Base-by-base conservation (phyloP, 2,329 filamentous ascomycete species). In the Ophiostoma populinum region DNA sequence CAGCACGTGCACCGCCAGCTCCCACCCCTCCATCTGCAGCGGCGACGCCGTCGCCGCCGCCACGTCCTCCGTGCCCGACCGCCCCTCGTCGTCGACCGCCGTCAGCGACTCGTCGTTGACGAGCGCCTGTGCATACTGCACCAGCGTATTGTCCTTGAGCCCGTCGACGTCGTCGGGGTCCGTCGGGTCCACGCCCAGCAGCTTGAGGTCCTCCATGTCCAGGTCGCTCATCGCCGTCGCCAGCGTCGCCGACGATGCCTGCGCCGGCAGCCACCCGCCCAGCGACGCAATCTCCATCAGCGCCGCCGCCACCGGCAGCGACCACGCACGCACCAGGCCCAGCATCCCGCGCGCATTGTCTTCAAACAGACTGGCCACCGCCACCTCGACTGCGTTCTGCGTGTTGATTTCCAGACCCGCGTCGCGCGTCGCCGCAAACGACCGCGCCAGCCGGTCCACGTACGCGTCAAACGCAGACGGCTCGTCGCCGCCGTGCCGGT, bases 231-330 rank as follows among this genome's bases (percentile, higher is more conserved):
- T 32, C 2, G 34, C 42, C 61, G 64, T 24, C 61, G 60, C 9
- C 63, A 56, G 35, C 64, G 60, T 22, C 65, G 61, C 21, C 20
- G 63, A 59, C 6, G 64, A 55, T 36, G 66, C 60, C 20, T 66
- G 61, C 18, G 65, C 62, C 17, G 77, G 74, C 29, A 94, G 64
- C 87, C 87, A 95, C 29, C 76, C 75, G 7, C 79, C 83, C 18
- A 82, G 62, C n/a, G 74, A 77, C 9, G 81, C 85, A 38, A 95
- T 63, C 54, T 95, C 87, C 4, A 80, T 79, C 12, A 90, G 71
- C 6, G 82, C 74, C 20, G 78, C 68, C 9, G 83, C 75, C 13
- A 93, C 56, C 2, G 80, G 75, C 19, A 90, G 67, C 20, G 86
- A 94, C 79, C 81, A 92, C 5, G 66, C 64, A 36, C 79, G 70